Base-by-base conservation (phyloP, 129 eudicot genomes). In the Tagetes patula region DNA sequence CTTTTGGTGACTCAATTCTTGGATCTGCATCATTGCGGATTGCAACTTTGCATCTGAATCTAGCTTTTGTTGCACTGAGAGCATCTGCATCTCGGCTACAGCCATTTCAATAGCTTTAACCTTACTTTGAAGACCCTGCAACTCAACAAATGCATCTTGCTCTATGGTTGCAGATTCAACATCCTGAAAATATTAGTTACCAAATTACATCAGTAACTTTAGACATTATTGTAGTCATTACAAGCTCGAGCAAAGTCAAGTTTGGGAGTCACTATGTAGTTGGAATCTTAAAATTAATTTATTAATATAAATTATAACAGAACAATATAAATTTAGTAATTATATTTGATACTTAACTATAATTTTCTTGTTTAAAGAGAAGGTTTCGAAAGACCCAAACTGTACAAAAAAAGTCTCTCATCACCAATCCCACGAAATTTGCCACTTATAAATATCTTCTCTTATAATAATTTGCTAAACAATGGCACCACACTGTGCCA, bases 1-100 rank as follows among this genome's bases (percentile, higher is more conserved):
- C 62, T 65, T 78, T 76, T 76, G 86, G 12, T 82, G 69, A 55
- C 82, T 88, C 70, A 89, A 60, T 48, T 77, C 86, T 72, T 86
- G 88, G 32, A 89, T 78, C 74, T 89, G 91, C 61, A 68, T 78
- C 78, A 79, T 63, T 63, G 91, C 85, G 13, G 89, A 70, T 66
- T 87, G 85, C 13, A 85, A 88, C 63, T 87, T 84, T 62, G 90
- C 53, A 11, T 86, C 87, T 27, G 85, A 72, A 47, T 74, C 71
- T 4, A 62, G 11, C 77, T 79, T 82, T 73, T 87, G 91, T 69
- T 84, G 84, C 52, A 61, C n/a, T 47, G 85, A 62, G 7, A 67
- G 77, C 76, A 77, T 85, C 78, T 86, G 86, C 79, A 76, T 71
- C 39, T 88, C 94, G 8, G 75, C 31, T 14, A 92, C 78, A 10